phyloP scores from a whole-genome alignment of 768 basidiomycete species.

The Boletus barrowsii region DNA sequence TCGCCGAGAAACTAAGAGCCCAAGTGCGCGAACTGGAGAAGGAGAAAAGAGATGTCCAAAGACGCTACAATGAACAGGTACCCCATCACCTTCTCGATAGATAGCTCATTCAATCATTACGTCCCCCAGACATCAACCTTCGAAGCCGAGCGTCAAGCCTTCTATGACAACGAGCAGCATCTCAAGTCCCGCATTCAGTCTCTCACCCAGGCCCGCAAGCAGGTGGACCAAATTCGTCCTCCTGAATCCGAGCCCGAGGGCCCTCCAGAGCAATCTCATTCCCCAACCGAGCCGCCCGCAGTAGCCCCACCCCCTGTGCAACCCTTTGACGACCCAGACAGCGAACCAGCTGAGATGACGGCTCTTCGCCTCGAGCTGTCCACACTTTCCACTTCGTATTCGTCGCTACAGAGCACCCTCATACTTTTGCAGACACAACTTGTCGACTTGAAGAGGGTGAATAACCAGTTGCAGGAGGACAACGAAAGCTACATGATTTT shows the following conservation, averaged over 20 bases:
- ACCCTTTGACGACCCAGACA: conserved; percentile 60
- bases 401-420: conserved; percentile 79
- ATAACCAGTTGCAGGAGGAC: conserved; percentile 87
- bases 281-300: conserved; percentile 22
- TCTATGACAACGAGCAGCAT: conserved; percentile 92
- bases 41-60: conserved; percentile 79
- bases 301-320: conserved; percentile 34
- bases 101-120: conserved; percentile 10
- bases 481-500: conserved; percentile 97
- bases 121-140: conserved; percentile 70
- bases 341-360: conserved; percentile 86
- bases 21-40: conserved; percentile 86
- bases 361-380: conserved; percentile 80
- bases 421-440: conserved; percentile 83
- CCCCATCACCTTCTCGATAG: conserved; percentile 11
- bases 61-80: conserved; percentile 89
- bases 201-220: conserved; percentile 63
- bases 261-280: conserved; percentile 36
- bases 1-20: conserved; percentile 74
- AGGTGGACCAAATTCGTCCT: conserved; percentile 38
- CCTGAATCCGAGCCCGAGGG: conserved; percentile 39
- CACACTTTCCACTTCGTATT: conserved; percentile 81
- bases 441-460: conserved; percentile 83
- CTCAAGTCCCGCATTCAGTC: conserved; percentile 88
- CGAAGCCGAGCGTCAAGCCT: conserved; percentile 88